phyloP scores from a whole-genome alignment of 2,329 filamentous ascomycete genomes.

The Ceratocystis colombiana region DNA sequence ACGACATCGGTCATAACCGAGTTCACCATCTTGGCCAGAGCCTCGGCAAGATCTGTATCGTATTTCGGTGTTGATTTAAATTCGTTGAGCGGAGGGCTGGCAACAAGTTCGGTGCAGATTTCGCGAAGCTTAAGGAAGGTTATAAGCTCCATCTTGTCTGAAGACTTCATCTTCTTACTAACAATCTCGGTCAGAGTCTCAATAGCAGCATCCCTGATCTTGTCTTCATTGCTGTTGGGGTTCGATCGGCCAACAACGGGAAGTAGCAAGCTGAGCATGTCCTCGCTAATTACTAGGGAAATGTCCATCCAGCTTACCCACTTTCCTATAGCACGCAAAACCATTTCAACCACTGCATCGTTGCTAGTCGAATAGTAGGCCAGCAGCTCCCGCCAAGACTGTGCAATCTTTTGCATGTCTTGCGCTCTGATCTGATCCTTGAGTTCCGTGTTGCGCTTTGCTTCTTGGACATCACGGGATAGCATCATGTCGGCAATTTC shows the following conservation, averaged over 20 bases:
- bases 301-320: constrained; percentile 99
- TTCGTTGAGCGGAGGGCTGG: constrained; percentile 69
- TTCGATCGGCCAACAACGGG: constrained; percentile 69
- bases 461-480: constrained; percentile 63
- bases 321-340: constrained; percentile 81
- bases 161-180: constrained; percentile 91
- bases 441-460: constrained; percentile 75
- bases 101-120: constrained; percentile 76
- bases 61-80: constrained; percentile 74
- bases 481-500: constrained; percentile 93
- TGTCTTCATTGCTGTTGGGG: constrained; percentile 52
- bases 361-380: constrained; percentile 62
- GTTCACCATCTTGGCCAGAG: constrained; percentile 91
- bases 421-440: constrained; percentile 82
- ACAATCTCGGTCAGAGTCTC: constrained; percentile 94
- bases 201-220: constrained; percentile 79
- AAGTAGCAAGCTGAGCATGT: constrained; percentile 74
- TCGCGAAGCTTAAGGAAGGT: constrained; percentile 76
- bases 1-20: constrained; percentile 79
- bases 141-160: constrained; percentile 91
- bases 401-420: constrained; percentile 79
- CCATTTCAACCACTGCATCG: constrained; percentile 71
- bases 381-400: constrained; percentile 86
- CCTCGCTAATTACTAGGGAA: constrained; percentile 78
- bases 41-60: constrained; percentile 90